Evolutionary conservation across 2,329 filamentous ascomycete genomes (phyloP).

Genomic region (Podosphaera leucotricha): DNA sequence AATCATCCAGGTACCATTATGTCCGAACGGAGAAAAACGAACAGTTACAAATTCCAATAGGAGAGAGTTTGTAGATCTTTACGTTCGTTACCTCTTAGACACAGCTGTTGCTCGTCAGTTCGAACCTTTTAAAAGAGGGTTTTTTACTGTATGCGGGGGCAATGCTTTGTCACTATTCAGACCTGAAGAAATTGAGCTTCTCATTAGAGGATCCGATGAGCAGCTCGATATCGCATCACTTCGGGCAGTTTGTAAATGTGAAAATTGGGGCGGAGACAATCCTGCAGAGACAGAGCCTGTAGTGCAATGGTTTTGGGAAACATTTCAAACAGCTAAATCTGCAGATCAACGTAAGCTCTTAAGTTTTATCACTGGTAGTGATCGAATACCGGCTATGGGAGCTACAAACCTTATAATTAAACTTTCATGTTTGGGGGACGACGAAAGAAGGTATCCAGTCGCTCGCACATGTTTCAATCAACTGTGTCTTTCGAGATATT

Average conservation of each 20-base stretch:
- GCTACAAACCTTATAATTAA: slow-evolving; percentile 57
- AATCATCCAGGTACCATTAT: slow-evolving; percentile 42
- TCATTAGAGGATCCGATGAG: slow-evolving; percentile 69
- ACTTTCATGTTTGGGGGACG: slow-evolving; percentile 51
- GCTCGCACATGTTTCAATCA: slow-evolving; percentile 85
- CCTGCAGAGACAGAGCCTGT: slow-evolving; percentile 38
- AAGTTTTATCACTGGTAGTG: slow-evolving; percentile 73
- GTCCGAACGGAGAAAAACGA: slow-evolving; percentile 42
- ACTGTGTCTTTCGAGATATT: slow-evolving; percentile 53
- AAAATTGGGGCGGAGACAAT: slow-evolving; percentile 44
- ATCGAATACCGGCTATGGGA: slow-evolving; percentile 74
- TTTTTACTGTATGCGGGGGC: slow-evolving; percentile 76
- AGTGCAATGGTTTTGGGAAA: slow-evolving; percentile 72
- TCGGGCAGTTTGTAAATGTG: slow-evolving; percentile 54
- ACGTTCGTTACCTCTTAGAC: slow-evolving; percentile 61
- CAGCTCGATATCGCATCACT: slow-evolving; percentile 55
- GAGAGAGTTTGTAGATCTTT: slow-evolving; percentile 67
- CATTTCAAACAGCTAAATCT: slow-evolving; percentile 42
- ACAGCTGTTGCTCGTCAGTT: slow-evolving; percentile 59
- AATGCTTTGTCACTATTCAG: slow-evolving; percentile 73
- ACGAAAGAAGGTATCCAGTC: slow-evolving; percentile 53
- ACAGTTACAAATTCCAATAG: slow-evolving; percentile 68
- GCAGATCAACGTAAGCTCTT: slow-evolving; percentile 55
- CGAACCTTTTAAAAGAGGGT: slow-evolving; percentile 81
- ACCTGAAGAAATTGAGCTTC: slow-evolving; percentile 74